Evolutionary conservation across 805 yeast genomes (phyloP).

Genomic region (Clavispora asparagi): DNA sequence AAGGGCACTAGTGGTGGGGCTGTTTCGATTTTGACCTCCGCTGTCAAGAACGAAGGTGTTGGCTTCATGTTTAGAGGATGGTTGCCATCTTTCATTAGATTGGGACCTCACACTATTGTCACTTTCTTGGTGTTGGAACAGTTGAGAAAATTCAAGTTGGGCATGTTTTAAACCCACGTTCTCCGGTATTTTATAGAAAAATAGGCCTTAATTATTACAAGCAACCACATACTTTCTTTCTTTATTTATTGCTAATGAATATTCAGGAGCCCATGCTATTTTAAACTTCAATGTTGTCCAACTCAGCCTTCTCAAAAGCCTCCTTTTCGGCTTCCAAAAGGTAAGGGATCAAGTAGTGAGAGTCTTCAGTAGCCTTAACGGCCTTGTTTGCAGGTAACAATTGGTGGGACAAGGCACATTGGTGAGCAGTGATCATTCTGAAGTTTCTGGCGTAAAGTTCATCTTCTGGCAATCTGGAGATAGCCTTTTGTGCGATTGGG

Average conservation of each 20-base stretch:
- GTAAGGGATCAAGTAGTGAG: conserved; percentile 80
- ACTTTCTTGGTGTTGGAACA: conserved; percentile 67
- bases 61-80: conserved; percentile 86
- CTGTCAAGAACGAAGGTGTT: conserved; percentile 66
- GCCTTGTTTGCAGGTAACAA: conserved; percentile 78
- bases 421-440: conserved; percentile 91
- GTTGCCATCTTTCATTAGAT: conserved; percentile 80
- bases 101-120: conserved; percentile 77
- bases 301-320: conserved; percentile 77
- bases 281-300: conserved; percentile 63
- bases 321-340: conserved; percentile 93
- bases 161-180: conserved; percentile 41
- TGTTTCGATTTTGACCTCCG: conserved; percentile 42
- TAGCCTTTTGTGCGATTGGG: conserved; percentile 80
- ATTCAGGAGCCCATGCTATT: neutral
- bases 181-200: conserved; percentile 20
- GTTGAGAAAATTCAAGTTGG: conserved; percentile 48
- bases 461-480: conserved; percentile 77
- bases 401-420: conserved; percentile 77
- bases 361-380: conserved; percentile 74
- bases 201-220: neutral
- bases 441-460: conserved; percentile 87
- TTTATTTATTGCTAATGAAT: conserved; percentile 1
- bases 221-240: neutral
- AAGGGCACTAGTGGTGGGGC: conserved; percentile 44